A percentile compares a stretch with the other conserved stretches of the same genome.
Evolutionary conservation across 805 yeast genomes (phyloP).

Genomic region (Priceomyces medius): DNA sequence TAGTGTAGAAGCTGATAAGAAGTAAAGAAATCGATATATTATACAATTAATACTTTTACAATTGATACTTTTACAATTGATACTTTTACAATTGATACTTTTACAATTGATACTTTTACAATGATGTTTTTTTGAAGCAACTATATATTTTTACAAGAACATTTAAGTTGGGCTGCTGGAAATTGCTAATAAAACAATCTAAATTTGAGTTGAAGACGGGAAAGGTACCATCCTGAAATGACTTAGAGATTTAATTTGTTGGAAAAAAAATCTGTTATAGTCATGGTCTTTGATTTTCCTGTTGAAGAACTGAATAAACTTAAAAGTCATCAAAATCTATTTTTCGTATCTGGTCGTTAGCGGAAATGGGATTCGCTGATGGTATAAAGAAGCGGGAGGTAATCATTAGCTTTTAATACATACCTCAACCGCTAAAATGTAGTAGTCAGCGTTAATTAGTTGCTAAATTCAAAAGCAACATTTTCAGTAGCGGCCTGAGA

Average conservation of each 20-base stretch:
- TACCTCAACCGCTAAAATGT: no score
- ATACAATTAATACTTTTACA: no score
- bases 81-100: no score
- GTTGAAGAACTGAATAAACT: conserved; percentile 21
- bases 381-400: conserved; percentile 32
- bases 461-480: background rate
- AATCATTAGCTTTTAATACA: no score
- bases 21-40: no score
- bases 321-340: conserved; percentile 16
- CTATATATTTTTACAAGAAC: no score
- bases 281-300: conserved; percentile 7
- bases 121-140: no score
- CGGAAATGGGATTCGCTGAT: conserved; percentile 14
- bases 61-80: no score
- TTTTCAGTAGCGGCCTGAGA: conserved; percentile 25
- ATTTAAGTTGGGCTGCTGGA: no score
- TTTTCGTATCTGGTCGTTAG: background rate
- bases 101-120: no score
- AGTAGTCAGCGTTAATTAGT: no score
- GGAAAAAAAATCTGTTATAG: conserved; percentile 13
- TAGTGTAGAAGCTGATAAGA: no score
- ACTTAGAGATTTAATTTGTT: conserved; percentile 13
- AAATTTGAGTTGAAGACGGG: background rate
- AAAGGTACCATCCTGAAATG: background rate
- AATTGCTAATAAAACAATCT: background rate